Conservation (phyloP, 768 basidiomycete species). For the Holtermannia corniformis region DNA sequence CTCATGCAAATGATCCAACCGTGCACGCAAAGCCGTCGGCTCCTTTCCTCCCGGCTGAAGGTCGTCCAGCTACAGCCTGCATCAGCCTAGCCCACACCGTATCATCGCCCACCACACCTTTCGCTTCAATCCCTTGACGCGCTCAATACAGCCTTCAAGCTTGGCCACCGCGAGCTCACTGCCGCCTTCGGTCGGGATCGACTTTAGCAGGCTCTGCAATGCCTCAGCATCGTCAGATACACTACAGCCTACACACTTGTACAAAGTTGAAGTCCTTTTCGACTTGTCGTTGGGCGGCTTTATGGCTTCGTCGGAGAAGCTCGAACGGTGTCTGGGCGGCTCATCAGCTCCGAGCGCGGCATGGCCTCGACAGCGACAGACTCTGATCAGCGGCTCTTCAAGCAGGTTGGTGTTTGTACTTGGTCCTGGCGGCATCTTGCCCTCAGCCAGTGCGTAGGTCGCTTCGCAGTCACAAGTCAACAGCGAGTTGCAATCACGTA, state of each 20-base stretch:
- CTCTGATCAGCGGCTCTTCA: slow-evolving; percentile 37
- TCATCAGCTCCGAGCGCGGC: background rate
- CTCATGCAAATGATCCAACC: slow-evolving; percentile 19
- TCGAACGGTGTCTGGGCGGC: slow-evolving; percentile 34
- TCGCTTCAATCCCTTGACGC: slow-evolving; percentile 60
- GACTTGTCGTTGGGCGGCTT: slow-evolving; percentile 38
- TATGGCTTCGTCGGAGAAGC: slow-evolving; percentile 33
- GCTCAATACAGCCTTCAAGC: slow-evolving; percentile 23
- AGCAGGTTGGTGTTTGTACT: slow-evolving; percentile 19
- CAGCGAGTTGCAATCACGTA: no score
- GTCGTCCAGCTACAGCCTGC: slow-evolving; percentile 30
- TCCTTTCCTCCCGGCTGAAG: slow-evolving; percentile 16
- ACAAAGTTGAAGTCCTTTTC: slow-evolving; percentile 40
- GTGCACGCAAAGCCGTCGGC: slow-evolving; percentile 17
- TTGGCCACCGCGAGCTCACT: slow-evolving; percentile 6
- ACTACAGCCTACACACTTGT: slow-evolving; percentile 24
- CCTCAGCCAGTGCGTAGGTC: no score
- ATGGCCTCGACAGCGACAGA: slow-evolving; percentile 4
- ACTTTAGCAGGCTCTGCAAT: slow-evolving; percentile 1
- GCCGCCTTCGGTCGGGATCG: background rate
- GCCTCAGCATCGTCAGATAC: slow-evolving; percentile 10
- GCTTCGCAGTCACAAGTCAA: no score
- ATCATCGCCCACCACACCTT: slow-evolving; percentile 52
- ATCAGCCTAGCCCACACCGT: background rate
- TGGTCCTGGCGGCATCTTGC: slow-evolving; percentile 12